These are phyloP conservation scores for Dysphania ambrosioides DNA, from an alignment of 148 eudicot species.

Conservation along the genomic window DNA sequence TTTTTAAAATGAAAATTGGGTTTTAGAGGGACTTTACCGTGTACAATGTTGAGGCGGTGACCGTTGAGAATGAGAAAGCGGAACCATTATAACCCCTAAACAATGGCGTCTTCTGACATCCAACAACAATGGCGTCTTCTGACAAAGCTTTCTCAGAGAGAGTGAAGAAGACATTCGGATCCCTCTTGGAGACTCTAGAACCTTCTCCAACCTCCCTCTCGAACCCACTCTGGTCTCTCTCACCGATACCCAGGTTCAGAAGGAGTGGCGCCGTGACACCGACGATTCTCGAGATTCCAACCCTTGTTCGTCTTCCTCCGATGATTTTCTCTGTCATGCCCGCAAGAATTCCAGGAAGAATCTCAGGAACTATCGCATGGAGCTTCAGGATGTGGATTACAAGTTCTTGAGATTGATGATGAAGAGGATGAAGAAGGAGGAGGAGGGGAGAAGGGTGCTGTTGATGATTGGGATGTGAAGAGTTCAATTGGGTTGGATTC, in stretches of 20 bases:
- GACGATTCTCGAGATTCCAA: constrained; percentile 28
- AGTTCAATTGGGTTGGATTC: constrained; percentile 38
- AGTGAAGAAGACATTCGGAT: constrained; percentile 37
- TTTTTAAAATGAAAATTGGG: too few species aligned
- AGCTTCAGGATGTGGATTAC: constrained; percentile 12
- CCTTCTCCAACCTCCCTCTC: constrained; percentile 17
- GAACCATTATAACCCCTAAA: too few species aligned
- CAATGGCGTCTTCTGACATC: too few species aligned
- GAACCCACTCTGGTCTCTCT: constrained; percentile 32
- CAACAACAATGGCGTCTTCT: constrained; percentile 12
- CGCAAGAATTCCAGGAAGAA: constrained; percentile 23
- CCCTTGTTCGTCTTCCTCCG: constrained; percentile 36
- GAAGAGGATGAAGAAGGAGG: not conserved
- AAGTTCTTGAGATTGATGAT: constrained; percentile 7
- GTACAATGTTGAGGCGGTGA: too few species aligned
- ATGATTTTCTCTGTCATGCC: constrained; percentile 24
- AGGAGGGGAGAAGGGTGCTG: constrained; percentile 1
- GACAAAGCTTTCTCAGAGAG: constrained; percentile 28
- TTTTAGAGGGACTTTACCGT: too few species aligned
- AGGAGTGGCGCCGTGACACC: constrained; percentile 34
- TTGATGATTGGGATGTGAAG: constrained; percentile 32
- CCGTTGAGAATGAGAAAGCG: too few species aligned
- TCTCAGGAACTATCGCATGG: constrained; percentile 18
- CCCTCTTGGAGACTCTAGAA: constrained; percentile 17
- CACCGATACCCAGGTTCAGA: constrained; percentile 17